Evolutionary conservation across 768 basidiomycete genomes (phyloP).

Genomic region (Sporobolomyces phaffii): DNA sequence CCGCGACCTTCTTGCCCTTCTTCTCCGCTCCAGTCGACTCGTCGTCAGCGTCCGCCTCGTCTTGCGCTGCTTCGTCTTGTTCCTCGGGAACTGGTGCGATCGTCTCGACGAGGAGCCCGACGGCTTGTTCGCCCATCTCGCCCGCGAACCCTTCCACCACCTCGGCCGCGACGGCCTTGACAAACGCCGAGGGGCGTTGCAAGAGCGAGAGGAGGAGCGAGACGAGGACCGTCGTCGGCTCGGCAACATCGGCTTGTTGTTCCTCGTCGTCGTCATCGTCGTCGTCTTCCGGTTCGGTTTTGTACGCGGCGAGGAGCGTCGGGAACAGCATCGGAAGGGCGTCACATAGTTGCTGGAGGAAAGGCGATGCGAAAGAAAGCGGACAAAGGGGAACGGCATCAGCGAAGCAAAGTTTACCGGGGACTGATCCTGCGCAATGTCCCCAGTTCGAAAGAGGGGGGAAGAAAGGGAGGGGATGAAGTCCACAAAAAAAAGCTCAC

Average conservation of each 20-base stretch:
- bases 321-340: conserved; percentile 58
- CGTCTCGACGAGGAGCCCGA: conserved; percentile 42
- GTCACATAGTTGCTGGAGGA: conserved; percentile 56
- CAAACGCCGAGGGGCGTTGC: conserved; percentile 72
- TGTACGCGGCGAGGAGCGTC: conserved; percentile 10
- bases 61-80: conserved; percentile 48
- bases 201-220: conserved; percentile 86
- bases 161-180: conserved; percentile 71
- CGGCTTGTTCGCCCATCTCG: conserved; percentile 43
- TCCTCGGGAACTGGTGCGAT: conserved; percentile 30
- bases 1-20: conserved; percentile 26
- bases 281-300: neutral
- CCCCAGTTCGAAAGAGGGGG: too few relatives aligned
- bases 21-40: conserved; percentile 4
- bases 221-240: conserved; percentile 74
- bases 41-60: conserved; percentile 43
- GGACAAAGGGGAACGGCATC: too few relatives aligned
- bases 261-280: conserved; percentile 38
- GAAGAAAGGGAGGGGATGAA: neutral
- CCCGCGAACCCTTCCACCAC: conserved; percentile 50
- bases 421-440: too few relatives aligned
- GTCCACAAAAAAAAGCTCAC: conserved; percentile 50
- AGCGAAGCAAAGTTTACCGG: too few relatives aligned
- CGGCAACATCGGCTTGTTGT: conserved; percentile 50
- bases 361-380: neutral